Conservation (phyloP, 2,329 filamentous ascomycete species). For the Monosporascus sp. region DNA sequence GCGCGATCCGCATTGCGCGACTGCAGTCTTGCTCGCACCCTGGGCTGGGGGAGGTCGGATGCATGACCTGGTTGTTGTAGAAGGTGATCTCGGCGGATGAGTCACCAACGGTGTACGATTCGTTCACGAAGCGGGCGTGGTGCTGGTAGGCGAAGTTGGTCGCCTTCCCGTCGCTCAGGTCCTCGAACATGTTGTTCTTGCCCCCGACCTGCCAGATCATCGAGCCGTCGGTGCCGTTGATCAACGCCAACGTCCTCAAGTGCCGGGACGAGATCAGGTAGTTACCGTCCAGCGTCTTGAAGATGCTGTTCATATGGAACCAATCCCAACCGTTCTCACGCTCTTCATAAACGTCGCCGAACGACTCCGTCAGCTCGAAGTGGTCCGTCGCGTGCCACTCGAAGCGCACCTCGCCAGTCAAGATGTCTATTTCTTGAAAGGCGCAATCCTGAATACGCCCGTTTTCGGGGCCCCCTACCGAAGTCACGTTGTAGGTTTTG, state of each 20-base stretch:
- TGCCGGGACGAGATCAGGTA: conserved; percentile 33
- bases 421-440: conserved; percentile 11
- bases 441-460: conserved; percentile 6
- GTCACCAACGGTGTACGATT: conserved; percentile 1
- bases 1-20: conserved; percentile 40
- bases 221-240: conserved; percentile 27
- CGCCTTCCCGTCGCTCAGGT: conserved; percentile 30
- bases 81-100: conserved; percentile 27
- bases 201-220: conserved; percentile 34
- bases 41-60: conserved; percentile 15
- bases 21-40: conserved; percentile 25
- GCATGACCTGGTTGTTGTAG: conserved; percentile 34
- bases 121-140: conserved; percentile 30
- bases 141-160: conserved; percentile 35
- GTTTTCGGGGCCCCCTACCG: conserved; percentile 5
- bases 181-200: conserved; percentile 30
- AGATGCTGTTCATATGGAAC: conserved; percentile 34
- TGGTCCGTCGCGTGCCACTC: conserved; percentile 12
- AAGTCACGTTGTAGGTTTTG: conserved; percentile 2
- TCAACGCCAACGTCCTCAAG: conserved; percentile 24
- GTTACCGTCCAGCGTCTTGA: conserved; percentile 30
- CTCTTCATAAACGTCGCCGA: conserved; percentile 4
- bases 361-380: conserved; percentile 14
- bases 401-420: conserved; percentile 7
- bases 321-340: conserved; percentile 26